A percentile compares a stretch with the other conserved stretches of the same genome.
Evolutionary conservation across 805 yeast species (phyloP).

Genomic region (Nakazawaea ernobii): DNA sequence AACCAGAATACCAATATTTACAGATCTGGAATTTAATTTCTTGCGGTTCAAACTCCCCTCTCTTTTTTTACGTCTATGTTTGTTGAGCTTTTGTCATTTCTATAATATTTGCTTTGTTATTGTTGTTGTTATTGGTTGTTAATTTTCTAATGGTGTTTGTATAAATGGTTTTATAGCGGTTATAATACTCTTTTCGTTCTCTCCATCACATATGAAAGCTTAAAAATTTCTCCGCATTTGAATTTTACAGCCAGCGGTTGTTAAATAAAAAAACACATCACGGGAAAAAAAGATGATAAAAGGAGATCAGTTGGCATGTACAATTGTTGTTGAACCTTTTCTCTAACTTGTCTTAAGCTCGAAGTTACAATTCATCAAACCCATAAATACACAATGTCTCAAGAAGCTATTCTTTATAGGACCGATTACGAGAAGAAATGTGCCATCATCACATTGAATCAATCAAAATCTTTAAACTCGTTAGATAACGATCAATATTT

Average conservation of each 20-base stretch:
- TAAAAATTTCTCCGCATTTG: not conserved
- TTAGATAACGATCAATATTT: slow-evolving; percentile 60
- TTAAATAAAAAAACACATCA: no score
- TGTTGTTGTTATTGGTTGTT: not conserved
- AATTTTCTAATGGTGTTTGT: no score
- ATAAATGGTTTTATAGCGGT: not conserved
- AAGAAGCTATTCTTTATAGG: not conserved
- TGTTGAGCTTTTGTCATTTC: not conserved
- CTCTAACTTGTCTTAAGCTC: no score
- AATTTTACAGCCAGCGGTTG: no score
- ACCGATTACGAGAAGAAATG: slow-evolving; percentile 28
- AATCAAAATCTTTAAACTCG: slow-evolving; percentile 61
- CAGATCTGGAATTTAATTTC: slow-evolving; percentile 56
- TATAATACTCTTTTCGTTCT: not conserved
- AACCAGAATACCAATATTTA: slow-evolving; percentile 80
- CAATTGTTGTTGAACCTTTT: no score
- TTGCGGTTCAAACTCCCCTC: not conserved
- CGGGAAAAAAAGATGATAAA: no score
- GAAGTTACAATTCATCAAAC: not conserved
- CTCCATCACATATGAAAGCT: not conserved
- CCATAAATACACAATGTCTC: not conserved
- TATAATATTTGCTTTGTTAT: not conserved
- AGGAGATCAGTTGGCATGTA: no score
- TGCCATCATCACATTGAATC: slow-evolving; percentile 60
- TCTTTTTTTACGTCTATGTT: not conserved